Evolutionary conservation across 495 filamentous ascomycete genomes (phyloP).

Genomic region (Copromyces sp.): DNA sequence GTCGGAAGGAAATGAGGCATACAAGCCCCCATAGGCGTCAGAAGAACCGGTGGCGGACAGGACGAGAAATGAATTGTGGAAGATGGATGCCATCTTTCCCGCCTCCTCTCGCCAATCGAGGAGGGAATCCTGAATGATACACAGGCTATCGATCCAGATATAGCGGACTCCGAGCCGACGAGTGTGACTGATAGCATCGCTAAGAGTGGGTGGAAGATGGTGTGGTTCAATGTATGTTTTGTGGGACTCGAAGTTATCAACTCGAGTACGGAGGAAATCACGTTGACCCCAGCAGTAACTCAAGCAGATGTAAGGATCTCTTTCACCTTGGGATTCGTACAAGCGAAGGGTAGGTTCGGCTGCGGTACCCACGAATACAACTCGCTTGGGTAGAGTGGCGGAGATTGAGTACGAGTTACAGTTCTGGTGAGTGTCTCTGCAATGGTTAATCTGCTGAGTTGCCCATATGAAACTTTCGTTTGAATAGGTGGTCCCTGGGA

Average conservation of each 20-base stretch:
- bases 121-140: neutral
- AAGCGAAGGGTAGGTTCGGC: neutral
- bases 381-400: neutral
- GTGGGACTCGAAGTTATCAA: neutral
- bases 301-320: neutral
- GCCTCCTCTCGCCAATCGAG: constrained; percentile 9
- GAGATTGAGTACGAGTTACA: neutral
- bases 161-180: neutral
- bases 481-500: neutral
- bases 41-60: constrained; percentile 6
- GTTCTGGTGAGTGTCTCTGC: neutral
- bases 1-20: neutral
- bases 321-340: constrained; percentile 1
- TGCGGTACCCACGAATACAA: neutral
- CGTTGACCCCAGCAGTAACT: constrained; percentile 6
- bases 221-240: neutral
- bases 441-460: neutral
- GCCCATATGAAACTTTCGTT: constrained; percentile 4
- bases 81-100: constrained; percentile 6
- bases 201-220: neutral
- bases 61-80: constrained; percentile 3
- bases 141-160: neutral
- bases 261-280: neutral
- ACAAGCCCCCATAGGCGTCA: constrained; percentile 2
- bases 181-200: neutral